Base-by-base conservation (phyloP, 75 land plant genomes). In the Pseudotsuga menziesii region DNA sequence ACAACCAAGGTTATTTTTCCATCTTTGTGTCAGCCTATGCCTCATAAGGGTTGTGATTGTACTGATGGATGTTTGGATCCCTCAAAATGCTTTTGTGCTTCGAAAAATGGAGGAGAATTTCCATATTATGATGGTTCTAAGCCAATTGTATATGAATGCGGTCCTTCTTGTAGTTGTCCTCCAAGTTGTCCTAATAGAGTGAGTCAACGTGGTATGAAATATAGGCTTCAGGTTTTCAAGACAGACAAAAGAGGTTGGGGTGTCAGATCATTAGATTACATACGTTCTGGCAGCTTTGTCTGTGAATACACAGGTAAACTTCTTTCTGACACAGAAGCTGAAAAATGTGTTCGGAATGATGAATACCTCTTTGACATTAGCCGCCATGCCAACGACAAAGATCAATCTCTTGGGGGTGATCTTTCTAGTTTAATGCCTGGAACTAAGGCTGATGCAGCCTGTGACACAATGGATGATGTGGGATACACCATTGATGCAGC, bases 401-500 rank as follows among this genome's bases (percentile, higher is more conserved):
- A 89, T 35, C 64, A 75, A 63, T 62, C 62, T 20, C 85, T 81
- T 14, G 83, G 83, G 81, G 79, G 80, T 39, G 89, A 77, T 20
- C 67, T 84, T 4, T 76, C 52, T n/a, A n/a, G 22, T 44, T 55
- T 87, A 25, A 73, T 82, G 48, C 81, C 79, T 44, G 71, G 78
- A 16, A 14, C 57, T 22, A 73, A 66, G 26, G 20, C 75, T 13
- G 57, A 39, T 76, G 27, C 76, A 55, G 6, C 22, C 2, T 73
- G 48, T 54, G 83, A 80, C 16, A 73, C 54, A 61, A 84, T 83
- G 75, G 86, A 88, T 57, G 85, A 81, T 63, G 74, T 2, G 26
- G 78, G 87, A 14, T 81, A 77, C 77, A 79, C 92, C 9, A 88
- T 90, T 61, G 86, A 90, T 82, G 92, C 88, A 35, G 85, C 76